Base-by-base conservation (phyloP, 1,284 basidiomycete genomes). In the Papiliotrema terrestris region DNA sequence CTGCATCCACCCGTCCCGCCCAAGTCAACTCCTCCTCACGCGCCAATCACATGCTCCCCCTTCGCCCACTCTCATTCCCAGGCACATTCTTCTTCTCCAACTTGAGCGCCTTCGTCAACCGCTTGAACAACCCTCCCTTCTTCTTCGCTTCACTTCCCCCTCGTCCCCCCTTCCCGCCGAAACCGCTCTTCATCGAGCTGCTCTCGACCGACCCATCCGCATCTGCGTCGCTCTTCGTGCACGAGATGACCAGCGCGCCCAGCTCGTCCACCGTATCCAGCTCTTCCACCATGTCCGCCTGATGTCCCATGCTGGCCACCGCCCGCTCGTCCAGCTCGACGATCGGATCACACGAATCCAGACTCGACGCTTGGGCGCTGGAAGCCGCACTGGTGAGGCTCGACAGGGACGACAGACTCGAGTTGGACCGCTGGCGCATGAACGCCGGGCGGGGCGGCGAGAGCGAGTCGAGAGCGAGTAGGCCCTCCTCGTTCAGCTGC, bases 211-310 rank as follows among this genome's bases (percentile, higher is more conserved):
- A 61, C 8, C 61, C 61, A 25, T 66, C 61, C 20, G 63, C 64
- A 55, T 68, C 66, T 5, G 59, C 64, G 39, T 66, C 66, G 6
- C 54, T 56, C 45, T 63, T 66, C 3, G 66, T 68, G 54, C 66
- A 66, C 11, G 54, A 57, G 19, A 58, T 60, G 17, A 19, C 32
- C 6, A 57, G 43, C 17, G 9, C 4, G 8, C 26, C 23, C 15
- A 41, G 13, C 15, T 11, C 8, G 36, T 9, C 25, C n/a, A 17
- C 19, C 20, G 36, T 41, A 22, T 23, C 35, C 46, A 35, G 49
- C 20, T 25, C 14, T 6, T 29, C 39, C n/a, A 42, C 29, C 15
- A 29, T 19, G 6, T 36, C 44, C 52, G n/a, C 44, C n/a, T n/a
- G n/a, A n/a, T n/a, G n/a, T n/a, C n/a, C n/a, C n/a, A n/a, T n/a